Conservation (phyloP, 2,329 filamentous ascomycete species). For the Colletotrichum cereale region DNA sequence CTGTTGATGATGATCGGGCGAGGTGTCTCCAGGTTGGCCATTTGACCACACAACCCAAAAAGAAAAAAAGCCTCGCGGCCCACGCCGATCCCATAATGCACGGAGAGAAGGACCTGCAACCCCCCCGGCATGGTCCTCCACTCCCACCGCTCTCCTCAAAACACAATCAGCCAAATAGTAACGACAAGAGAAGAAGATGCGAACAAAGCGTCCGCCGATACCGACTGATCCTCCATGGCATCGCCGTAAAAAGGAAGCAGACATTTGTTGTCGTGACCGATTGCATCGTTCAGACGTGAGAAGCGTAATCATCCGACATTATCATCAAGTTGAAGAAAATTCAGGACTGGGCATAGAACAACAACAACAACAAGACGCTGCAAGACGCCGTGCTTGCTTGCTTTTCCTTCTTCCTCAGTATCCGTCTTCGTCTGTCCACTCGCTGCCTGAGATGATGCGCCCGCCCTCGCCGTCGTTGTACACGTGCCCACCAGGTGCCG, state of each 20-base stretch:
- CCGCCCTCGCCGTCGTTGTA: constrained; percentile 71
- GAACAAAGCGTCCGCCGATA: constrained; percentile 6
- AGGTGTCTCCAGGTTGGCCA: background rate
- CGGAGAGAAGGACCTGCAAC: constrained; percentile 15
- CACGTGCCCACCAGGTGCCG: constrained; percentile 59
- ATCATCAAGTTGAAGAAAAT: constrained; percentile 25
- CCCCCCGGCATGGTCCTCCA: background rate
- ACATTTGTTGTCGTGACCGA: constrained; percentile 15
- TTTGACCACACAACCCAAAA: background rate
- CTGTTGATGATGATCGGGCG: background rate
- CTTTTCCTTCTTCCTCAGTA: constrained; percentile 53
- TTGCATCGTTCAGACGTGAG: constrained; percentile 29
- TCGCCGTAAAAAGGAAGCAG: constrained; percentile 1
- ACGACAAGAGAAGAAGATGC: constrained; percentile 29
- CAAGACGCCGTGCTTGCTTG: background rate
- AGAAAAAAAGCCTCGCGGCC: background rate
- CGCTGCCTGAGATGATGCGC: constrained; percentile 72
- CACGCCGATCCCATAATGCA: background rate
- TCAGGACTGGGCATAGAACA: background rate
- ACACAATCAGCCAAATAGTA: constrained; percentile 15
- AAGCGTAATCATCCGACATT: constrained; percentile 38
- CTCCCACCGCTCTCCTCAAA: constrained; percentile 9
- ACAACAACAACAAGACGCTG: background rate
- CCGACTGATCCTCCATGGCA: background rate
- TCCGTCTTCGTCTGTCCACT: constrained; percentile 76